These are phyloP conservation scores for Irpex sp. DNA, from an alignment of 1,284 basidiomycete species.

Conservation along the genomic window DNA sequence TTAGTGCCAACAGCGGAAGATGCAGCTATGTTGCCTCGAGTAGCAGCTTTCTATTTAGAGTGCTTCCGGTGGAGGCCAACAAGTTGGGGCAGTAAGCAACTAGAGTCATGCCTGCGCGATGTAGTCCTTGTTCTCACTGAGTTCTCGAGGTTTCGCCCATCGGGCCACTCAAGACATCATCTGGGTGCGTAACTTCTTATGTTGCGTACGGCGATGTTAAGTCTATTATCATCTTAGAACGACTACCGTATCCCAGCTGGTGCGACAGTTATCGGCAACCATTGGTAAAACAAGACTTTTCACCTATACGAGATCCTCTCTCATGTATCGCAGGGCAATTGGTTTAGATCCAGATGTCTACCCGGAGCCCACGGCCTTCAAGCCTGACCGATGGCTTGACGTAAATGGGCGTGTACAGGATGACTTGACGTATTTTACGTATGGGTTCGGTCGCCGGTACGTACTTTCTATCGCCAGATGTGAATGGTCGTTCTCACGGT, in stretches of 20 bases:
- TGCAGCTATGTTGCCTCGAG: slow-evolving; percentile 44
- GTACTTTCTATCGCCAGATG: not conserved
- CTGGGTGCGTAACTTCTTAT: slow-evolving; percentile 39
- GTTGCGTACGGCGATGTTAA: not conserved
- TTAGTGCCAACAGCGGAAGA: slow-evolving; percentile 52
- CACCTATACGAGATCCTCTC: not conserved
- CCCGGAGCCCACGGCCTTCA: slow-evolving; percentile 55
- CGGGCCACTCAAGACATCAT: slow-evolving; percentile 55
- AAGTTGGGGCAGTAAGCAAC: slow-evolving; percentile 7
- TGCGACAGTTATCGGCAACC: slow-evolving; percentile 53
- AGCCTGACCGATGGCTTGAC: slow-evolving; percentile 56
- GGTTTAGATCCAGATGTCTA: slow-evolving; percentile 52
- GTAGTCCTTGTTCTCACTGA: slow-evolving; percentile 26
- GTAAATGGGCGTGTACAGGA: slow-evolving; percentile 43
- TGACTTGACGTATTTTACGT: slow-evolving; percentile 48
- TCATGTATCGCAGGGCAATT: slow-evolving; percentile 37
- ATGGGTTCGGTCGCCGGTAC: slow-evolving; percentile 60
- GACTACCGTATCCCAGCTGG: slow-evolving; percentile 56
- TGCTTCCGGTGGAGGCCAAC: slow-evolving; percentile 49
- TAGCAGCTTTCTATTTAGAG: slow-evolving; percentile 61
- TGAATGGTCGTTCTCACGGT: not conserved
- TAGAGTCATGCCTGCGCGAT: not conserved
- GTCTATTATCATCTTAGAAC: slow-evolving; percentile 29
- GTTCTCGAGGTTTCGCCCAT: slow-evolving; percentile 50
- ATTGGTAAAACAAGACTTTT: slow-evolving; percentile 39